phyloP scores from a whole-genome alignment of 768 basidiomycete genomes.

The Lanmaoa pseudosensibilis region DNA sequence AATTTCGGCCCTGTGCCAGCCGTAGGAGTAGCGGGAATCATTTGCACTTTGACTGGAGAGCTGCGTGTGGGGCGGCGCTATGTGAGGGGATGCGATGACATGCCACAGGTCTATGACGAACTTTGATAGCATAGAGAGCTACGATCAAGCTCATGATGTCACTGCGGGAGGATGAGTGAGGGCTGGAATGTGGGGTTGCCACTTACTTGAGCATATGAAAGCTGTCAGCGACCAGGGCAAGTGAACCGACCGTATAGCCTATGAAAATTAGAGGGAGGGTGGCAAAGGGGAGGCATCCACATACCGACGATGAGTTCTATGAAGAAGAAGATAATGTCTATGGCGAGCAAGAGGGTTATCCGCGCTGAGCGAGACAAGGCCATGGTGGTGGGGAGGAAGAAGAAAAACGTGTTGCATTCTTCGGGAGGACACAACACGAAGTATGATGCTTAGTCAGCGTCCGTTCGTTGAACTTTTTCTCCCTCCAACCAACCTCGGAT shows the following conservation, averaged over 20 bases:
- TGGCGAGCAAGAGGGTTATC: constrained; percentile 74
- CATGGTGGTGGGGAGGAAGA: constrained; percentile 18
- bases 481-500: too few species aligned
- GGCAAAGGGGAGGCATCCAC: constrained; percentile 23
- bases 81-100: constrained; percentile 8
- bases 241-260: constrained; percentile 95
- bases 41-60: constrained; percentile 58
- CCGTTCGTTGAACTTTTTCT: background rate
- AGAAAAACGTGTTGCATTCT: too few species aligned
- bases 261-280: constrained; percentile 12
- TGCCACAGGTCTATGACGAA: constrained; percentile 21
- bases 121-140: constrained; percentile 93
- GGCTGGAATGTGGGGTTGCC: background rate
- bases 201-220: constrained; percentile 99
- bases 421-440: background rate
- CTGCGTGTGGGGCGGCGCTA: constrained; percentile 37
- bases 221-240: constrained; percentile 93
- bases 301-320: constrained; percentile 79
- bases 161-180: constrained; percentile 44
- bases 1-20: constrained; percentile 99
- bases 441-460: constrained; percentile 25
- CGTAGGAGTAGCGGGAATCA: constrained; percentile 88
- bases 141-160: constrained; percentile 96
- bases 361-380: constrained; percentile 64
- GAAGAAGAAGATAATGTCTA: constrained; percentile 86